A percentile compares a stretch with the other conserved stretches of the same genome.
phyloP scores from a whole-genome alignment of 2,329 filamentous ascomycete genomes.

The Colletotrichum higginsianum region DNA sequence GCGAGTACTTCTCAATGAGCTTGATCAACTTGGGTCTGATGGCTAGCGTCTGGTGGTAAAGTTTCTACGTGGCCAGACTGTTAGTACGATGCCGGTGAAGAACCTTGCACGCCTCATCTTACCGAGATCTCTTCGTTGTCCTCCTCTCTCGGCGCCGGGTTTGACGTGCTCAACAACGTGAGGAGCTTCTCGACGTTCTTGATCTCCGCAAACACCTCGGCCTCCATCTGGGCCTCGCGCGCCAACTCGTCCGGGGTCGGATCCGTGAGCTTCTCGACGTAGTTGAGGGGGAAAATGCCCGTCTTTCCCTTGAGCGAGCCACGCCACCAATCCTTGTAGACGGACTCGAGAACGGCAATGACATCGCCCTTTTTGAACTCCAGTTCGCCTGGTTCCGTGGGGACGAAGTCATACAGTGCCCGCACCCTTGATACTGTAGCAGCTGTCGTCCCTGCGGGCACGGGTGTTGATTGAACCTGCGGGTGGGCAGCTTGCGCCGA shows the following conservation, averaged over 20 bases:
- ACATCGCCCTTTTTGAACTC: conserved; percentile 98
- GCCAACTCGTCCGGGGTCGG: conserved; percentile 95
- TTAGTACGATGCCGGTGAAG: background rate
- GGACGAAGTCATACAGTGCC: conserved; percentile 94
- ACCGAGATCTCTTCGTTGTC: conserved; percentile 98
- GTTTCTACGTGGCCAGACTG: conserved; percentile 64
- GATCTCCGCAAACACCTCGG: conserved; percentile 76
- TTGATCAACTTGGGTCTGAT: conserved; percentile 98
- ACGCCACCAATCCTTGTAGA: conserved; percentile 99
- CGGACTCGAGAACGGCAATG: conserved; percentile 96
- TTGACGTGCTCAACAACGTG: conserved; percentile 90
- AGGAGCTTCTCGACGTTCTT: conserved; percentile 80
- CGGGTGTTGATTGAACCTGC: conserved; percentile 66
- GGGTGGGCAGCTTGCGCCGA: conserved; percentile 54
- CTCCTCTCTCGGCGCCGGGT: conserved; percentile 83
- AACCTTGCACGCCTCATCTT: conserved; percentile 48
- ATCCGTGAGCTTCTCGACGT: conserved; percentile 97
- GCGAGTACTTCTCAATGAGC: conserved; percentile 98
- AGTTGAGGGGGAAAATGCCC: conserved; percentile 98
- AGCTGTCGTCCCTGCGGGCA: conserved; percentile 89
- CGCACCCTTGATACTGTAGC: conserved; percentile 96
- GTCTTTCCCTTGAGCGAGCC: conserved; percentile 94
- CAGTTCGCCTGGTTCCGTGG: conserved; percentile 93
- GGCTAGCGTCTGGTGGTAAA: conserved; percentile 92
- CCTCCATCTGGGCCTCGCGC: conserved; percentile 95